phyloP scores from a whole-genome alignment of 169 alveolate genomes.

The Sarcocystis neurona region DNA sequence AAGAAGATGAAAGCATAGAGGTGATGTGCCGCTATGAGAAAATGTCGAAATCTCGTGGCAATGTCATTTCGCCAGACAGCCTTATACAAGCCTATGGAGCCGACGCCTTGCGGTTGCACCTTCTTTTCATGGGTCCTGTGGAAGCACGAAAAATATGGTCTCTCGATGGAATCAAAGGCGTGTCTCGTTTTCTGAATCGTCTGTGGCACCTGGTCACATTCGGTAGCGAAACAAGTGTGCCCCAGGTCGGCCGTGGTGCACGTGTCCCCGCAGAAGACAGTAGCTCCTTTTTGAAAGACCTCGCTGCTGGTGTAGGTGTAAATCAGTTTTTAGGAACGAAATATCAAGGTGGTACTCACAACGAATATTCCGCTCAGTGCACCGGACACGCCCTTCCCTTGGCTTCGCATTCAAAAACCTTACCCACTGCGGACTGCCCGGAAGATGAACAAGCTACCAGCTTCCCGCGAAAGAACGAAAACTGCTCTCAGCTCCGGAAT shows the following conservation, averaged over 20 bases:
- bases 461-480: neutral
- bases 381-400: no score
- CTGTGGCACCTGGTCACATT: conserved; percentile 44
- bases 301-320: no score
- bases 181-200: conserved; percentile 43
- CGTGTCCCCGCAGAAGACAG: neutral
- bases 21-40: conserved; percentile 41
- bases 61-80: conserved; percentile 52
- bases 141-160: conserved; percentile 80
- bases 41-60: conserved; percentile 66
- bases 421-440: neutral
- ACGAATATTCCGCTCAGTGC: no score
- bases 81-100: conserved; percentile 75
- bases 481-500: neutral
- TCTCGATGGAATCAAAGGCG: conserved; percentile 44
- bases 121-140: conserved; percentile 87
- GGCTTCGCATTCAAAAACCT: no score
- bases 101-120: conserved; percentile 83
- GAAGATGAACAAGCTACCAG: no score
- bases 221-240: no score
- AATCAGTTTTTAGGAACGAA: no score
- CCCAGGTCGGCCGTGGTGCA: no score
- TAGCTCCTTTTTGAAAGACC: neutral
- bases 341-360: no score
- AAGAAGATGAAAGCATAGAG: neutral